Percentiles rank a stretch among this genome's conserved stretches.
phyloP scores from a whole-genome alignment of 306 rosid species.

The Cicer cuneatum region DNA sequence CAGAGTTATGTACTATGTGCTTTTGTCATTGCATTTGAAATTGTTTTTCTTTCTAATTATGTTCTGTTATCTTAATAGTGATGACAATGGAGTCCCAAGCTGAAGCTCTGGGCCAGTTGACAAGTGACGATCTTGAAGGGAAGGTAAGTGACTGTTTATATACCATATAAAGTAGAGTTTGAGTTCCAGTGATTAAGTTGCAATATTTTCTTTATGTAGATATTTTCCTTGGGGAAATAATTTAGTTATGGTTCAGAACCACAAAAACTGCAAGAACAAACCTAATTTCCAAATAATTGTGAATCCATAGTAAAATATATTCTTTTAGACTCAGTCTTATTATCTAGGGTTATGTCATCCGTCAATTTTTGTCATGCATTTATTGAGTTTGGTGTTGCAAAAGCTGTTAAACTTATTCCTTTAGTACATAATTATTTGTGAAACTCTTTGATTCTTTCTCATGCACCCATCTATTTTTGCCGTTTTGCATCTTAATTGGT shows the following conservation, averaged over 20 bases:
- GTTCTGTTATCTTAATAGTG: constrained; percentile 56
- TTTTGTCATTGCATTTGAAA: constrained; percentile 21
- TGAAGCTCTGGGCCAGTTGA: constrained; percentile 95
- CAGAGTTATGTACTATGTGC: neutral
- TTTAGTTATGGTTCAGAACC: constrained; percentile 6
- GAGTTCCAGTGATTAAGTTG: neutral
- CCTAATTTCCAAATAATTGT: constrained; percentile 18
- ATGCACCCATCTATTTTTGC: constrained; percentile 16
- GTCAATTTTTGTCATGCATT: constrained; percentile 19
- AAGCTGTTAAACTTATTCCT: constrained; percentile 26
- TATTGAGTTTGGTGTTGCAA: constrained; percentile 32
- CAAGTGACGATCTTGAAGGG: constrained; percentile 89
- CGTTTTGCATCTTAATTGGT: constrained; percentile 12
- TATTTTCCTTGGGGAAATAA: neutral
- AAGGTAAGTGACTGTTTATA: constrained; percentile 62
- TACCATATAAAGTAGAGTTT: neutral
- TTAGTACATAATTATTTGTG: constrained; percentile 16
- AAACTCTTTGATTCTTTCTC: constrained; percentile 34
- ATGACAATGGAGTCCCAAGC: constrained; percentile 97
- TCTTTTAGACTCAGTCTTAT: constrained; percentile 17
- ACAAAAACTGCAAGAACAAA: constrained; percentile 22
- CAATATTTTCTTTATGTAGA: no score
- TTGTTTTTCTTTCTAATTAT: constrained; percentile 29
- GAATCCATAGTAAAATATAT: constrained; percentile 22
- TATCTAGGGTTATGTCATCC: constrained; percentile 23